A percentile compares a stretch with the other conserved stretches of the same genome.
phyloP scores from a whole-genome alignment of 495 filamentous ascomycete genomes.

The Penicillium robsamsonii region DNA sequence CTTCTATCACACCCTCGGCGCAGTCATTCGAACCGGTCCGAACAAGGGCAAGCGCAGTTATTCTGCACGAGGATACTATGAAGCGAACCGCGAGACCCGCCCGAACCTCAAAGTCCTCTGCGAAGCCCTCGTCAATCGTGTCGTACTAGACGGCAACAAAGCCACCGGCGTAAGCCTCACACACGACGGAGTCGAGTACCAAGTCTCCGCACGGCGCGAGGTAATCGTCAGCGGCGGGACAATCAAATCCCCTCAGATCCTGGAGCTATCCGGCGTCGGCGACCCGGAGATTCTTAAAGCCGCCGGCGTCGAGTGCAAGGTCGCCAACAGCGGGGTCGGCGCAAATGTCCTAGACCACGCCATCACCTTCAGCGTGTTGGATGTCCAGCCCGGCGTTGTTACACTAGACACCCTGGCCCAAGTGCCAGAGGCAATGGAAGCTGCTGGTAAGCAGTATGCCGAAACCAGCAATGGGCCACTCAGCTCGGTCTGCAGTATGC shows the following conservation, averaged over 20 bases:
- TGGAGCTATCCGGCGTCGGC: constrained; percentile 60
- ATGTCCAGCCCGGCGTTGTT: constrained; percentile 34
- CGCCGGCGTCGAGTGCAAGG: constrained; percentile 34
- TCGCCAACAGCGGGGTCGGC: constrained; percentile 43
- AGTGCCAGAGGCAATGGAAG: constrained; percentile 27
- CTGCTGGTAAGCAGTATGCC: constrained; percentile 20
- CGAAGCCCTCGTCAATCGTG: constrained; percentile 28
- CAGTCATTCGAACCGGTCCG: constrained; percentile 39
- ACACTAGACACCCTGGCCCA: constrained; percentile 35
- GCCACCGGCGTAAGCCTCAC: constrained; percentile 40
- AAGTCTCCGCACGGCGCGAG: constrained; percentile 49
- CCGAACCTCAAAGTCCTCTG: constrained; percentile 33
- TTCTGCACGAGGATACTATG: constrained; percentile 41
- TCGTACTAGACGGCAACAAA: constrained; percentile 22
- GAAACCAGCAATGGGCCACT: constrained; percentile 17
- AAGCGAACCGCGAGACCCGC: constrained; percentile 14
- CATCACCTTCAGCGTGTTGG: constrained; percentile 14
- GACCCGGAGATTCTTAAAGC: constrained; percentile 24
- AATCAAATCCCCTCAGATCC: constrained; percentile 52
- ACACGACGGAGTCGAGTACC: constrained; percentile 32
- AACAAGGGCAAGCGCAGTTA: constrained; percentile 51
- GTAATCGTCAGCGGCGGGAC: constrained; percentile 55
- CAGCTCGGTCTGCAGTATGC: constrained; percentile 15
- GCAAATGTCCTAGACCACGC: constrained; percentile 50
- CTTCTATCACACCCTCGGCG: constrained; percentile 33